These are phyloP conservation scores for Lentinus tigrinus DNA, from an alignment of 768 basidiomycete genomes.

Conservation along the genomic window DNA sequence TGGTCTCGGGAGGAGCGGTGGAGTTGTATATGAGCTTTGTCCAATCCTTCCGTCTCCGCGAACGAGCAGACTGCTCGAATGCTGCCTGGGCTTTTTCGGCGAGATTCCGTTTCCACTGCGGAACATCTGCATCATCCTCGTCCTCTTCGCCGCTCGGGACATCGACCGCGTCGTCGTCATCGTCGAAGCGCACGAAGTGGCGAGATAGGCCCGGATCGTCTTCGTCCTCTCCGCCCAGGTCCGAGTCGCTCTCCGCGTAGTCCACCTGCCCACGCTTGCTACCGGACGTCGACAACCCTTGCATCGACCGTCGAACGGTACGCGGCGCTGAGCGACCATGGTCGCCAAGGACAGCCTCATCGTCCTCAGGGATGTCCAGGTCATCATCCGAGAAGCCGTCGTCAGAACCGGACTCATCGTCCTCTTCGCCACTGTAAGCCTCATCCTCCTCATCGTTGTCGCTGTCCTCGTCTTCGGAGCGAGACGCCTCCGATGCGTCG, in stretches of 20 bases:
- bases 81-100: constrained; percentile 46
- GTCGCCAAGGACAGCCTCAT: constrained; percentile 24
- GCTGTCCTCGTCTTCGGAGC: constrained; percentile 33
- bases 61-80: constrained; percentile 38
- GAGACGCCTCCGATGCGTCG: constrained; percentile 22
- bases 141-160: constrained; percentile 49
- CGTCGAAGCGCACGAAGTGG: constrained; percentile 43
- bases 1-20: constrained; percentile 64
- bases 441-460: constrained; percentile 31
- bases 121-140: constrained; percentile 45
- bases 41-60: constrained; percentile 63
- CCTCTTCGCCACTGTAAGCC: constrained; percentile 6
- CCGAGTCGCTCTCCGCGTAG: constrained; percentile 81
- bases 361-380: constrained; percentile 15
- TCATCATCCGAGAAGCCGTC: constrained; percentile 5
- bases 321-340: constrained; percentile 54
- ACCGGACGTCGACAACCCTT: constrained; percentile 36
- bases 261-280: constrained; percentile 46
- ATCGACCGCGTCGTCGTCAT: constrained; percentile 49
- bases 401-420: not conserved
- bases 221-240: constrained; percentile 50
- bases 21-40: constrained; percentile 81
- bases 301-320: constrained; percentile 36
- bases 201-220: constrained; percentile 10
- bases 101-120: constrained; percentile 76